Conservation (phyloP, 2,329 filamentous ascomycete species). For the Parastagonospora avenae region DNA sequence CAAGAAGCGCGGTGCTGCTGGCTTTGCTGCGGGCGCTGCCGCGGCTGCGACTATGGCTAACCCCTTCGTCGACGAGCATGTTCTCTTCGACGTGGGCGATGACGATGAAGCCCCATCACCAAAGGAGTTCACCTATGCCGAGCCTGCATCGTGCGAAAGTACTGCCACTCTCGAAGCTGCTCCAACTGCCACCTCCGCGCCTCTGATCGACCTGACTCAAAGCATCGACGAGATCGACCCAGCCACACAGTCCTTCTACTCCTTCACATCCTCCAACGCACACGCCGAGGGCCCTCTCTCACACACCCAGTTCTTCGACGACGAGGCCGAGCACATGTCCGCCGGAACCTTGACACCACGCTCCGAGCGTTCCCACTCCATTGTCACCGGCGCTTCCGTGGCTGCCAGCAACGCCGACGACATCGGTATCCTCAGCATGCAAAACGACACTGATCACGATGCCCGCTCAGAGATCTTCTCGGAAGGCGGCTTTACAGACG, state of each 20-base stretch:
- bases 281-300: slow-evolving; percentile 8
- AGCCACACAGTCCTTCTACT: slow-evolving; percentile 45
- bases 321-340: slow-evolving; percentile 37
- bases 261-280: slow-evolving; percentile 34
- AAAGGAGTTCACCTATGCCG: slow-evolving; percentile 32
- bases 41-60: slow-evolving; percentile 44
- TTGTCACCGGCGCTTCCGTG: slow-evolving; percentile 33
- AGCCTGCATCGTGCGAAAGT: slow-evolving; percentile 31
- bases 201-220: slow-evolving; percentile 42
- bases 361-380: slow-evolving; percentile 37
- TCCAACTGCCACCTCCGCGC: slow-evolving; percentile 13
- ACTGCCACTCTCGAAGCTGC: slow-evolving; percentile 35
- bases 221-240: slow-evolving; percentile 23
- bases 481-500: slow-evolving; percentile 44
- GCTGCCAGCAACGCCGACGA: slow-evolving; percentile 39
- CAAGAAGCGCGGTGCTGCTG: slow-evolving; percentile 39
- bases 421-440: slow-evolving; percentile 42
- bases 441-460: slow-evolving; percentile 42
- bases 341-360: slow-evolving; percentile 47
- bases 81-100: slow-evolving; percentile 51
- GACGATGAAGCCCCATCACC: slow-evolving; percentile 37
- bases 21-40: slow-evolving; percentile 48
- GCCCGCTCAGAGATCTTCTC: slow-evolving; percentile 43
- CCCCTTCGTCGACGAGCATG: slow-evolving; percentile 52
- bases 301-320: slow-evolving; percentile 14